These are phyloP conservation scores for Orychophragmus violaceus DNA, from an alignment of 345 rosid genomes.

Conservation along the genomic window DNA sequence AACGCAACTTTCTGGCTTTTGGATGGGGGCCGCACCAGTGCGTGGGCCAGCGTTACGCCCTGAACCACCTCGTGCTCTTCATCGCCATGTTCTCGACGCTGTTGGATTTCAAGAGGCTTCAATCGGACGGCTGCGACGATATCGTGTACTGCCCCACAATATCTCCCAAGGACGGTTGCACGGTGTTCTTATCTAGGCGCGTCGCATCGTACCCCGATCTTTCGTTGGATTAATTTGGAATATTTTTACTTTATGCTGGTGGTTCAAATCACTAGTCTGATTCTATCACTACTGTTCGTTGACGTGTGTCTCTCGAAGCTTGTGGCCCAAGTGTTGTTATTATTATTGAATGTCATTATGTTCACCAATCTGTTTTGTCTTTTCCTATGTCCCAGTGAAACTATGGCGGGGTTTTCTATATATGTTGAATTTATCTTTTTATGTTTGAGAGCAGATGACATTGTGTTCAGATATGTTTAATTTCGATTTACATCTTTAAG, in stretches of 20 bases:
- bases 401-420: no score
- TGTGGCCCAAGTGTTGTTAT: background rate
- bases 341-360: background rate
- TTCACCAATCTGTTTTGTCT: background rate
- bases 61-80: constrained; percentile 71
- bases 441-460: no score
- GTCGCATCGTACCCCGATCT: constrained; percentile 37
- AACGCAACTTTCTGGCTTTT: constrained; percentile 57
- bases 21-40: constrained; percentile 94
- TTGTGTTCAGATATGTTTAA: no score
- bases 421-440: no score
- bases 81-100: constrained; percentile 59
- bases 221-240: constrained; percentile 17
- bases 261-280: background rate
- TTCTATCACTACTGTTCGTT: background rate
- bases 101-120: constrained; percentile 50
- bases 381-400: background rate
- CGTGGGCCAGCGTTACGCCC: constrained; percentile 83
- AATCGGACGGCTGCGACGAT: constrained; percentile 66
- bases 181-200: constrained; percentile 47
- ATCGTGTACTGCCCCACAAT: constrained; percentile 72
- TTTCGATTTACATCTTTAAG: no score
- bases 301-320: background rate
- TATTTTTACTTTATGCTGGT: background rate
- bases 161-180: constrained; percentile 74